These are phyloP conservation scores for Thozetella sp. DNA, from an alignment of 495 filamentous ascomycete species.

Conservation along the genomic window DNA sequence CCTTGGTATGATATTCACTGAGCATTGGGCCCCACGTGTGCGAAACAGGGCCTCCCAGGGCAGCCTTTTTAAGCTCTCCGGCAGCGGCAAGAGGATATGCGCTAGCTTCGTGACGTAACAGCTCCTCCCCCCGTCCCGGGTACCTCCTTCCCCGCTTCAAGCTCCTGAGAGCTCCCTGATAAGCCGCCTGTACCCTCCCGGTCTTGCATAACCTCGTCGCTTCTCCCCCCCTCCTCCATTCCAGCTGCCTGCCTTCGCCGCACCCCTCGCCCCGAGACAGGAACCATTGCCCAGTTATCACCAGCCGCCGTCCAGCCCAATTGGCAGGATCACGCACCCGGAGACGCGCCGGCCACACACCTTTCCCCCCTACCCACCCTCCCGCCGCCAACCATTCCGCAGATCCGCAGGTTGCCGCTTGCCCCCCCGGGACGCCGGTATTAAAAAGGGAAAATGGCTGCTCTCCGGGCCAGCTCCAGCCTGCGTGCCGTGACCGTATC, in stretches of 20 bases:
- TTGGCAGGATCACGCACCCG: not conserved
- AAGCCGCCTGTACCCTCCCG: not conserved
- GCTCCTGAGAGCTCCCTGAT: slow-evolving; percentile 3
- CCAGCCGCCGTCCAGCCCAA: no score
- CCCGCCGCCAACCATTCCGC: not conserved
- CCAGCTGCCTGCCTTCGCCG: not conserved
- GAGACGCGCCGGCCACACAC: not conserved
- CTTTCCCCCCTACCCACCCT: not conserved
- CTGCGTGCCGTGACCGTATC: not conserved
- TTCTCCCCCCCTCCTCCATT: not conserved
- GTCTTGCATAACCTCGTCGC: not conserved
- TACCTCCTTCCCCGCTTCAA: slow-evolving; percentile 1
- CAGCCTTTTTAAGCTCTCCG: not conserved
- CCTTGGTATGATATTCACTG: not conserved
- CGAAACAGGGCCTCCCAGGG: not conserved
- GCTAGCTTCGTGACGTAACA: slow-evolving; percentile 1
- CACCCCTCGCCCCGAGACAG: not conserved
- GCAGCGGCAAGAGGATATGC: not conserved
- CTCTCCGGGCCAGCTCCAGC: not conserved
- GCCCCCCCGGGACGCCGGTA: not conserved
- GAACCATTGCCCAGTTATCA: no score
- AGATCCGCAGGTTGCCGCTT: not conserved
- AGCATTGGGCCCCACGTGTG: no score
- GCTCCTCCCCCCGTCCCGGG: slow-evolving; percentile 2
- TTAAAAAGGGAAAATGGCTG: not conserved